Base-by-base conservation (phyloP, 345 rosid species). In the Linum lewisii region DNA sequence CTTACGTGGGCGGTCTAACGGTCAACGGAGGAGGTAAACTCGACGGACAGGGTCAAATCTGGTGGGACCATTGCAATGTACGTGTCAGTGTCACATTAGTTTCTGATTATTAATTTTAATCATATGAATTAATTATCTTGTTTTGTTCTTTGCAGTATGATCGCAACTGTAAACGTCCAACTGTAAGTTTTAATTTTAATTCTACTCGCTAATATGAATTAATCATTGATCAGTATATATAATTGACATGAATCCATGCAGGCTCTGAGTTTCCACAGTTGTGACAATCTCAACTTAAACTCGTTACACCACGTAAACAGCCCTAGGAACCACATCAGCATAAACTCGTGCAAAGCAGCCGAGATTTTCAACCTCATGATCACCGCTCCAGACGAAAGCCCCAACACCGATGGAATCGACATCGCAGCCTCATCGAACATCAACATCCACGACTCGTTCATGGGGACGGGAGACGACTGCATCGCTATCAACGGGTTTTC, bases 321-420 rank as follows among this genome's bases (percentile, higher is more conserved):
- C 24, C 68, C 68, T 11, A 34, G 23, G 34, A 51, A 23, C 34
- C 81, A 77, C 47, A 61, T 77, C 18, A 20, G 29, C 5, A 0
- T 74, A 4, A 2, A 37, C 0, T 18, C 6, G 2, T 68, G 63
- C 36, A 20, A 45, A 1, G 21, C 45, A 13, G 72, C 57, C 3
- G 57, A 52, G 4, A 10, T 74, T 49, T 64, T 67, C 29, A 20
- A 61, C 24, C 54, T 71, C 16, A 7, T 23, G 4, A 66, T 78
- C n/a, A 16, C 26, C 8, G 76, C 78, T 7, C 81, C 81, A 22
- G 51, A 32, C 13, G 10, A 61, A n/a, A 78, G 76, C 37, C 76
- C 81, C 6, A 66, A 78, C 69, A 78, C 78, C 20, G 81, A 78
- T 60, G 81, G 81, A 11, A 38, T 78, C 21, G 67, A 56, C 54